A percentile compares a stretch with the other conserved stretches of the same genome.
Evolutionary conservation across 805 yeast genomes (phyloP).

Genomic region (Kluyveromyces lactis): DNA sequence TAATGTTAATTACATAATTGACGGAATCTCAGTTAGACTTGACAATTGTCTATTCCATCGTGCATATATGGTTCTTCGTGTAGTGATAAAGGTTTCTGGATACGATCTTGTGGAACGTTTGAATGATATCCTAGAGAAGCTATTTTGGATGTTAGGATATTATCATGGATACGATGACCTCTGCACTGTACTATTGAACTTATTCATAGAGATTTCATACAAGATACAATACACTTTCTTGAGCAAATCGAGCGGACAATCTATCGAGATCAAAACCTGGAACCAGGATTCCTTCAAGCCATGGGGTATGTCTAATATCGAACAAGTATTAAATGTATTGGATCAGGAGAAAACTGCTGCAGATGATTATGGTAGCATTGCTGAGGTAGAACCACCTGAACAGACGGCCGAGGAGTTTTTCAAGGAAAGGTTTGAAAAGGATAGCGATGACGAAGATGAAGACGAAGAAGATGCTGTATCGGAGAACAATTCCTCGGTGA

Average conservation of each 20-base stretch:
- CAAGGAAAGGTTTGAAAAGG: slow-evolving; percentile 29
- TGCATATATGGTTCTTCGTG: slow-evolving; percentile 59
- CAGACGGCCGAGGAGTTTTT: slow-evolving; percentile 27
- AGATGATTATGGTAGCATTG: slow-evolving; percentile 1
- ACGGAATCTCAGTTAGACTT: slow-evolving; percentile 62
- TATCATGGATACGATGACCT: slow-evolving; percentile 75
- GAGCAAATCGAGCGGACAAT: slow-evolving; percentile 15
- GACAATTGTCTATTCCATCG: slow-evolving; percentile 69
- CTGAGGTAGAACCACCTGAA: not conserved
- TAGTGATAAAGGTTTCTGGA: slow-evolving; percentile 67
- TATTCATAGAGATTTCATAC: slow-evolving; percentile 52
- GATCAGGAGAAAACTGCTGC: slow-evolving; percentile 27
- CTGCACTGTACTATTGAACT: slow-evolving; percentile 63
- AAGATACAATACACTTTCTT: slow-evolving; percentile 38
- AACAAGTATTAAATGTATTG: slow-evolving; percentile 38
- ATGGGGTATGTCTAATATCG: slow-evolving; percentile 48
- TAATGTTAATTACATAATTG: slow-evolving; percentile 76
- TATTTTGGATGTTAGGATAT: slow-evolving; percentile 70
- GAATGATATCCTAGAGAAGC: slow-evolving; percentile 62
- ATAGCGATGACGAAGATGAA: slow-evolving; percentile 31
- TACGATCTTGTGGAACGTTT: slow-evolving; percentile 52
- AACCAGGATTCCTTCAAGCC: slow-evolving; percentile 33
- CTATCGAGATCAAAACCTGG: not conserved
- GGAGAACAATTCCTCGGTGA: not conserved
- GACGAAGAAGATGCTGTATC: slow-evolving; percentile 10